Evolutionary conservation across 768 basidiomycete genomes (phyloP).

Genomic region (Ramaria sp.): DNA sequence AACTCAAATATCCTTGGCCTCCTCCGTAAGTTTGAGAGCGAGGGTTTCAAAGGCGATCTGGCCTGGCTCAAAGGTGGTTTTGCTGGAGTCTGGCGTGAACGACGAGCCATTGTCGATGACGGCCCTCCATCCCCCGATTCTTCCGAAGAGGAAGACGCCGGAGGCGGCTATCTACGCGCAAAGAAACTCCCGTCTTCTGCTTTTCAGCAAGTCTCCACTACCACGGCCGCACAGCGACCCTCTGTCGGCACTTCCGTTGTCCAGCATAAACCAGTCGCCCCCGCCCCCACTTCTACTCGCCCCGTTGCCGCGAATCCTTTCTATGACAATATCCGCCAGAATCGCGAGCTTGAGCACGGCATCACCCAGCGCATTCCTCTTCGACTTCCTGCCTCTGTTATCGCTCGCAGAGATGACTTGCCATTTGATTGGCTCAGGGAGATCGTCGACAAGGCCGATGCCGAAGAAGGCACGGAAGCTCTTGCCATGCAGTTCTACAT

Average conservation of each 20-base stretch:
- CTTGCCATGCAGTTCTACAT: constrained; percentile 91
- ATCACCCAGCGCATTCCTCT: constrained; percentile 77
- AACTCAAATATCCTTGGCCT: constrained; percentile 63
- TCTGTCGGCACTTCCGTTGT: constrained; percentile 1
- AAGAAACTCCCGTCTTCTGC: constrained; percentile 24
- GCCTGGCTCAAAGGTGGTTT: constrained; percentile 81
- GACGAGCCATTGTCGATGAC: constrained; percentile 34
- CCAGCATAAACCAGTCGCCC: constrained; percentile 10
- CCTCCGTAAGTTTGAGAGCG: constrained; percentile 61
- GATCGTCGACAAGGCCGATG: constrained; percentile 44
- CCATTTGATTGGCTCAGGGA: constrained; percentile 73
- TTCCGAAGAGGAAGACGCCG: constrained; percentile 39
- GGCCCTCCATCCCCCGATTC: constrained; percentile 25
- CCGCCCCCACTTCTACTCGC: constrained; percentile 15
- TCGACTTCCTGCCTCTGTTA: constrained; percentile 32
- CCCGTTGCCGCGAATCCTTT: constrained; percentile 70
- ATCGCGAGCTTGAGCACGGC: constrained; percentile 61
- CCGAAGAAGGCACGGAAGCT: constrained; percentile 63
- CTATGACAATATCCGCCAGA: constrained; percentile 89
- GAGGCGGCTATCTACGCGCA: constrained; percentile 16
- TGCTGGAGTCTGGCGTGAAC: constrained; percentile 40
- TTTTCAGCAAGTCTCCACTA: constrained; percentile 23
- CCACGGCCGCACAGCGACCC: constrained; percentile 10
- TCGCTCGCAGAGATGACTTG: constrained; percentile 54
- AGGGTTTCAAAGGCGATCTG: constrained; percentile 52